phyloP scores from a whole-genome alignment of 2,329 filamentous ascomycete species.

The Penicillium sp. region DNA sequence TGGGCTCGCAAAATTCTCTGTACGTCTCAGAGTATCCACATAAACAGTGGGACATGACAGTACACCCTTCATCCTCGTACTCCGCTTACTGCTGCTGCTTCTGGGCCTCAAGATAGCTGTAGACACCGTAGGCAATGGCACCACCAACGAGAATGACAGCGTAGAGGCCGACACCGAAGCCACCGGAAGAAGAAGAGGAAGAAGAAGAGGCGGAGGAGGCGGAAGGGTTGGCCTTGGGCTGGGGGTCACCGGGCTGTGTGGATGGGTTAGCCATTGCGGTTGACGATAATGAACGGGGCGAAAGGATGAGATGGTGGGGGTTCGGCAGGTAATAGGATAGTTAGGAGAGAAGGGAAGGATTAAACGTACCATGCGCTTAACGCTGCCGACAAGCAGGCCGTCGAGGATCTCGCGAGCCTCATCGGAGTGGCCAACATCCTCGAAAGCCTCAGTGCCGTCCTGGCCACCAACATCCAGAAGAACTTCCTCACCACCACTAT shows the following conservation, averaged over 20 bases:
- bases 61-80: not conserved
- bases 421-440: constrained; percentile 98
- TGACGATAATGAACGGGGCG: constrained; percentile 4
- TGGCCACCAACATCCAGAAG: constrained; percentile 93
- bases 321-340: not conserved
- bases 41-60: not conserved
- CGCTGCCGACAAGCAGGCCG: constrained; percentile 67
- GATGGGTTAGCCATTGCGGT: constrained; percentile 1
- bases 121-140: constrained; percentile 73
- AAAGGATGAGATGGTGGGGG: not conserved
- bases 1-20: not conserved
- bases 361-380: constrained; percentile 75
- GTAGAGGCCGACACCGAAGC: constrained; percentile 76
- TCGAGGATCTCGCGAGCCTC: constrained; percentile 94
- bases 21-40: not conserved
- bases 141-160: constrained; percentile 76
- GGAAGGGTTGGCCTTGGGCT: constrained; percentile 60
- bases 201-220: constrained; percentile 49
- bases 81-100: constrained; percentile 28
- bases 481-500: constrained; percentile 95
- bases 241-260: constrained; percentile 69
- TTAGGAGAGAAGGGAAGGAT: not conserved
- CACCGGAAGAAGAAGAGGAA: constrained; percentile 29
- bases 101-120: constrained; percentile 73
- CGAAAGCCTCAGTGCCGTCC: constrained; percentile 96